A percentile compares a stretch with the other conserved stretches of the same genome.
phyloP scores from a whole-genome alignment of 345 rosid genomes.

The Brassica juncea region DNA sequence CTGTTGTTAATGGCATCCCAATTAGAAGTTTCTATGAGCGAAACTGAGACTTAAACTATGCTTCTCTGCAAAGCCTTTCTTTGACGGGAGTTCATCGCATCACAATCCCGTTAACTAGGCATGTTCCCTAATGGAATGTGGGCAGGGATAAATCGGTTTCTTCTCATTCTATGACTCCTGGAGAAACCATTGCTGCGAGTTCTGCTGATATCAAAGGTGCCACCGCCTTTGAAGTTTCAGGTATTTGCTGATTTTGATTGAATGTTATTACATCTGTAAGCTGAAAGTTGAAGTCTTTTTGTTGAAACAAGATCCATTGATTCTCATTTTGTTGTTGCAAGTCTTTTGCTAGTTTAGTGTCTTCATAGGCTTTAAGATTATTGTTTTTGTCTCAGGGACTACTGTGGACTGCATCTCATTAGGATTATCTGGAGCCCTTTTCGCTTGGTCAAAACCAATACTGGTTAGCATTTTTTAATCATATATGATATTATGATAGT shows the following conservation, averaged over 20 bases:
- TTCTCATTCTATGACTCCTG: slow-evolving; percentile 75
- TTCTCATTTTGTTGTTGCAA: too few relatives aligned
- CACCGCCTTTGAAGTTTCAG: slow-evolving; percentile 86
- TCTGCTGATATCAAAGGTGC: slow-evolving; percentile 68
- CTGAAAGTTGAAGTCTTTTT: slow-evolving; percentile 31
- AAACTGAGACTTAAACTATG: too few relatives aligned
- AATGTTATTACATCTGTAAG: not conserved
- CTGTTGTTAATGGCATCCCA: too few relatives aligned
- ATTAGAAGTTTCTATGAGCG: too few relatives aligned
- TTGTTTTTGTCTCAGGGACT: slow-evolving; percentile 67
- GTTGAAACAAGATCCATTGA: not conserved
- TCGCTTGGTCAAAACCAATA: slow-evolving; percentile 90
- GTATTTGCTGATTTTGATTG: slow-evolving; percentile 39
- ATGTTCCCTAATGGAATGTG: slow-evolving; percentile 14
- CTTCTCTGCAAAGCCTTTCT: not conserved
- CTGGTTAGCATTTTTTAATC: slow-evolving; percentile 61
- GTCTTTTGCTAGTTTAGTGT: too few relatives aligned
- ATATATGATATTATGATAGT: too few relatives aligned
- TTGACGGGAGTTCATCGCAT: not conserved
- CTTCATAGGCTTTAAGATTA: not conserved
- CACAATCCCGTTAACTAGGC: not conserved
- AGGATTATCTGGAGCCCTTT: slow-evolving; percentile 90
- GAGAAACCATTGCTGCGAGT: slow-evolving; percentile 74
- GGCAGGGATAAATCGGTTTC: slow-evolving; percentile 80
- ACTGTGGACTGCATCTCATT: slow-evolving; percentile 97